phyloP scores from a whole-genome alignment of 1,139 yeast species.

The Zygosaccharomyces sapae region DNA sequence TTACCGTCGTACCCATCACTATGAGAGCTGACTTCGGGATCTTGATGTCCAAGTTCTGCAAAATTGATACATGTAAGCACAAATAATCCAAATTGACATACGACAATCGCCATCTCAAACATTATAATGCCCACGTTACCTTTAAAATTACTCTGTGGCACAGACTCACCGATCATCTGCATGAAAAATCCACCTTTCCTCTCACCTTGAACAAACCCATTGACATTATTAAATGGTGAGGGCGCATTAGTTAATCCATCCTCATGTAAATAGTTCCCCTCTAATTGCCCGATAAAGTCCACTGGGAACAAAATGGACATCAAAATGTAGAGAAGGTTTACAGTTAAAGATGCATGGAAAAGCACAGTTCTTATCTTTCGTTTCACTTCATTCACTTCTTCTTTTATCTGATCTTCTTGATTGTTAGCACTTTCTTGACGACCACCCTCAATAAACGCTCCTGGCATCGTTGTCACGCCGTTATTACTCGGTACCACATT shows the following conservation, averaged over 20 bases:
- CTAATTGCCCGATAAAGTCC: conserved; percentile 21
- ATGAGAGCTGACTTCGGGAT: conserved; percentile 8
- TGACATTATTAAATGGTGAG: conserved; percentile 29
- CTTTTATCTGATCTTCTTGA: conserved; percentile 13
- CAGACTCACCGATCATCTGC: conserved; percentile 44
- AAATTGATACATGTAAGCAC: conserved; percentile 37
- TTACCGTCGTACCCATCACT: conserved; percentile 42
- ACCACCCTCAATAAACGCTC: conserved; percentile 18
- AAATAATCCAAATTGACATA: conserved; percentile 36
- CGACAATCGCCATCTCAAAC: conserved; percentile 32
- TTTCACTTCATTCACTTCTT: conserved; percentile 25
- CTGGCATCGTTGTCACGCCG: conserved; percentile 21
- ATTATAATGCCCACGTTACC: conserved; percentile 34
- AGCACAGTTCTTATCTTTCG: conserved; percentile 27
- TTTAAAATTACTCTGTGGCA: conserved; percentile 34
- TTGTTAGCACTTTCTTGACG: conserved; percentile 8
- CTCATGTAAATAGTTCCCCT: conserved; percentile 20
- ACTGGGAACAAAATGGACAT: conserved; percentile 29
- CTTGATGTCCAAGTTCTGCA: conserved; percentile 28
- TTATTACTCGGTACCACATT: conserved; percentile 21
- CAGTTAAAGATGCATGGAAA: conserved; percentile 28
- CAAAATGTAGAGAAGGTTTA: conserved; percentile 31
- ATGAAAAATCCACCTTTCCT: conserved; percentile 37
- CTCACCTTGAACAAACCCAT: conserved; percentile 32
- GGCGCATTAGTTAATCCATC: conserved; percentile 30